phyloP scores from a whole-genome alignment of 1,284 basidiomycete genomes.

The Coriolopsis trogii region DNA sequence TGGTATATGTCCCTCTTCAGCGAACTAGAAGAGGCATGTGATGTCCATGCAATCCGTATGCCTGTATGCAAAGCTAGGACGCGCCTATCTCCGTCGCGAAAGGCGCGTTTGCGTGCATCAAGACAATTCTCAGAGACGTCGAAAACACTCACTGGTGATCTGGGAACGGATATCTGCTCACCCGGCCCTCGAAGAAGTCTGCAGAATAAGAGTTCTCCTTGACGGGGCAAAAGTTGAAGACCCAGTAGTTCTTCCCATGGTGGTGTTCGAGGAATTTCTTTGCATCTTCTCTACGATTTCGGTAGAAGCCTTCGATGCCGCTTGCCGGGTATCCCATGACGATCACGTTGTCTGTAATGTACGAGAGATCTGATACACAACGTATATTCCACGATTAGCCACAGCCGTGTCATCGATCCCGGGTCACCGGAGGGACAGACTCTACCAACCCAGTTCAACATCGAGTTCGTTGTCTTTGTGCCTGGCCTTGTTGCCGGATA shows the following conservation, averaged over 20 bases:
- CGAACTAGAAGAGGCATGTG: too few species aligned
- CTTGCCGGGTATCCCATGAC: slow-evolving; percentile 90
- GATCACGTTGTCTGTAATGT: slow-evolving; percentile 82
- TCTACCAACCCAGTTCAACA: slow-evolving; percentile 63
- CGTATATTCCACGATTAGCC: not conserved
- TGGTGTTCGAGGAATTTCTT: slow-evolving; percentile 76
- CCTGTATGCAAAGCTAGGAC: too few species aligned
- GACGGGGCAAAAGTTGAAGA: slow-evolving; percentile 88
- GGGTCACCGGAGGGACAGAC: too few species aligned
- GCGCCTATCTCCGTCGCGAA: too few species aligned
- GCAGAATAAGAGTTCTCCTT: slow-evolving; percentile 71
- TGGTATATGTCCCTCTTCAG: too few species aligned
- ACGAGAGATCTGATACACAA: slow-evolving; percentile 64
- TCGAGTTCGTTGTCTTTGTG: slow-evolving; percentile 72
- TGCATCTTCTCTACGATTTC: slow-evolving; percentile 81
- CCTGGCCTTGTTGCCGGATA: slow-evolving; percentile 79
- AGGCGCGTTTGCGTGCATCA: too few species aligned
- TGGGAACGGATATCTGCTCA: slow-evolving; percentile 87
- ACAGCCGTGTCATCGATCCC: not conserved
- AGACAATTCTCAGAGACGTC: not conserved
- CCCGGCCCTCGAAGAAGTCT: slow-evolving; percentile 64
- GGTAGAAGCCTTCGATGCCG: slow-evolving; percentile 80
- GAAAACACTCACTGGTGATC: slow-evolving; percentile 82
- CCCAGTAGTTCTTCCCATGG: slow-evolving; percentile 79
- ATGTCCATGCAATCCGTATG: too few species aligned